These are phyloP conservation scores for Samsoniella hepiali DNA, from an alignment of 2,329 filamentous ascomycete genomes.

Conservation along the genomic window DNA sequence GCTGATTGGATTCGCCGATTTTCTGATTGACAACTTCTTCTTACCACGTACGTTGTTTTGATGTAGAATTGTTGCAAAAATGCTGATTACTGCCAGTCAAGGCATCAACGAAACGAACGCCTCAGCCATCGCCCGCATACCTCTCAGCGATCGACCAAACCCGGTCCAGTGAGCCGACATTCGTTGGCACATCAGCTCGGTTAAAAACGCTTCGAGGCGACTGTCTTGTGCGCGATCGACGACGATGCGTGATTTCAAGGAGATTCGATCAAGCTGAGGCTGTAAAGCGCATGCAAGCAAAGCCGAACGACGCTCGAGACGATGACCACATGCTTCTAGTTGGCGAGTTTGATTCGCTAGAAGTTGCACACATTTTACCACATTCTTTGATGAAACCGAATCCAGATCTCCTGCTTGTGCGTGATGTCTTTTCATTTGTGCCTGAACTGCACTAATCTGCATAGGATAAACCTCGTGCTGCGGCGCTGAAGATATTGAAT, in stretches of 20 bases:
- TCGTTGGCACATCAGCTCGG: conserved; percentile 15
- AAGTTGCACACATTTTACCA: conserved; percentile 23
- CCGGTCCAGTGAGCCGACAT: background rate
- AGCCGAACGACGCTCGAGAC: conserved; percentile 4
- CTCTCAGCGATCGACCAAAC: conserved; percentile 11
- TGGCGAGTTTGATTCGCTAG: conserved; percentile 18
- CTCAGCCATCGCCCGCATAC: conserved; percentile 18
- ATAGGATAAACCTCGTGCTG: conserved; percentile 28
- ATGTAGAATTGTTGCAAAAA: background rate
- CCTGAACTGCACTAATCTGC: background rate
- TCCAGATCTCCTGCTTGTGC: conserved; percentile 16
- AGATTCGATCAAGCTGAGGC: conserved; percentile 16
- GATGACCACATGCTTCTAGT: conserved; percentile 18
- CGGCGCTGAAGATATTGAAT: conserved; percentile 37
- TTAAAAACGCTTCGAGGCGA: conserved; percentile 16
- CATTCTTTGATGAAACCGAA: conserved; percentile 20
- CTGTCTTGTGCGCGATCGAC: conserved; percentile 19
- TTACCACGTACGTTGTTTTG: conserved; percentile 13
- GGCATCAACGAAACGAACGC: conserved; percentile 14
- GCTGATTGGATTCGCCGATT: conserved; percentile 18
- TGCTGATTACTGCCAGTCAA: conserved; percentile 15
- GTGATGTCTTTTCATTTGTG: background rate
- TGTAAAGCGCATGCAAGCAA: conserved; percentile 3
- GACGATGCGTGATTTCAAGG: conserved; percentile 20
- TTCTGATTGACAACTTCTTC: conserved; percentile 20